Conservation (phyloP, 805 yeast species). For the Saccharomycopsis sp. region DNA sequence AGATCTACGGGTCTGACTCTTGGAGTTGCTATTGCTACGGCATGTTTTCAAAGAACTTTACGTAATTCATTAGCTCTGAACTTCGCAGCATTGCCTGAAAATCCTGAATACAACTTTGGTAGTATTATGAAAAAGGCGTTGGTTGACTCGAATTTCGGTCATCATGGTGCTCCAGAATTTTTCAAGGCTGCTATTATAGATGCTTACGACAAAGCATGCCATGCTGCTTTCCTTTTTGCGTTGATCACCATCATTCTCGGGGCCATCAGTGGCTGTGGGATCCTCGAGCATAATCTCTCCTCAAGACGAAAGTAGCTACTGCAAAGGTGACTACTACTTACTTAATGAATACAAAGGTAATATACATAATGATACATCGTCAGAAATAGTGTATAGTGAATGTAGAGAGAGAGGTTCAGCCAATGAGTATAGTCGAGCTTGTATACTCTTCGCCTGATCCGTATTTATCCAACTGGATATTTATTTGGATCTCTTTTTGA, state of each 20-base stretch:
- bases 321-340: not conserved
- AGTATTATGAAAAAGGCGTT: not conserved
- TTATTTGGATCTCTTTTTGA: too few species aligned
- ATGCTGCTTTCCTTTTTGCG: constrained; percentile 15
- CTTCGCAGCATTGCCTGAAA: not conserved
- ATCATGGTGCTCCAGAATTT: constrained; percentile 45
- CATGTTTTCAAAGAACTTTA: constrained; percentile 53
- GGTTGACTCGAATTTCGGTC: constrained; percentile 41
- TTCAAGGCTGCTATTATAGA: constrained; percentile 40
- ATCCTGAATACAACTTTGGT: constrained; percentile 21
- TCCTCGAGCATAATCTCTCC: not conserved
- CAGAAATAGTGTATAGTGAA: too few species aligned
- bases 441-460: too few species aligned
- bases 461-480: too few species aligned
- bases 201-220: constrained; percentile 11
- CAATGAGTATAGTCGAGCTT: too few species aligned
- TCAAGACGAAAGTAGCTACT: not conserved
- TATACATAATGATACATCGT: not conserved
- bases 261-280: not conserved
- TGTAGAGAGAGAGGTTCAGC: too few species aligned
- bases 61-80: constrained; percentile 6
- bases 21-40: constrained; percentile 67
- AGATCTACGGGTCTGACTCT: constrained; percentile 82
- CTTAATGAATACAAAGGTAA: not conserved
- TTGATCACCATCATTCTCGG: constrained; percentile 9